These are phyloP conservation scores for Epichloe festucae DNA, from an alignment of 2,329 filamentous ascomycete genomes.

Conservation along the genomic window DNA sequence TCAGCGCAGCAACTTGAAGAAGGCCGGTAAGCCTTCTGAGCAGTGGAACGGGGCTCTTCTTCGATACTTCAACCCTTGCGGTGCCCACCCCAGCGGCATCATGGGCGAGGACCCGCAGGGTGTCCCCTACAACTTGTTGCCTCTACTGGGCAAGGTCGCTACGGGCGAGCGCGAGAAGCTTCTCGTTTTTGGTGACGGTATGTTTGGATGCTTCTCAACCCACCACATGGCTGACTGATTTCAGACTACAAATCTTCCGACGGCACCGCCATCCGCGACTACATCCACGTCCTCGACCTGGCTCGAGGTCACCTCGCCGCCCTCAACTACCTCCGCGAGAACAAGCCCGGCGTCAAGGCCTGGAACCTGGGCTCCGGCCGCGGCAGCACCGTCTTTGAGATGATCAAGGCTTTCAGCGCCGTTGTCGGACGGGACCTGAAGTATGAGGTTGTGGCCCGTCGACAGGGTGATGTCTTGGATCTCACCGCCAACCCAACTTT, in stretches of 20 bases:
- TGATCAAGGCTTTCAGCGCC: slow-evolving; percentile 84
- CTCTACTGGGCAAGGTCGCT: slow-evolving; percentile 87
- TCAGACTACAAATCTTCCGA: slow-evolving; percentile 82
- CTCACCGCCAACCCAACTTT: slow-evolving; percentile 82
- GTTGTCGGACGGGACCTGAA: slow-evolving; percentile 76
- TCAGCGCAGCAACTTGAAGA: slow-evolving; percentile 69
- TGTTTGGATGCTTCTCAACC: slow-evolving; percentile 18
- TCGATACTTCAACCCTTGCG: slow-evolving; percentile 95
- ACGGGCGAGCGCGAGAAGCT: slow-evolving; percentile 92
- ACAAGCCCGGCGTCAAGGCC: slow-evolving; percentile 79
- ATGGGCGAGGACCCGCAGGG: slow-evolving; percentile 98
- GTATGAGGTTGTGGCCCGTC: slow-evolving; percentile 73
- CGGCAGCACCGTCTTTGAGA: slow-evolving; percentile 93
- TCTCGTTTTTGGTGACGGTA: slow-evolving; percentile 85
- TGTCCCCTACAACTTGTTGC: slow-evolving; percentile 89
- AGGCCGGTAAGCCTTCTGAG: slow-evolving; percentile 62
- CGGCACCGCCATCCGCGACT: slow-evolving; percentile 90
- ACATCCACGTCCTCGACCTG: slow-evolving; percentile 92
- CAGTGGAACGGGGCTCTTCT: slow-evolving; percentile 89
- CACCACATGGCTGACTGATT: slow-evolving; percentile 9
- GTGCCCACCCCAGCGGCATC: slow-evolving; percentile 85
- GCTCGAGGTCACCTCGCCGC: slow-evolving; percentile 77
- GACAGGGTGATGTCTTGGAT: slow-evolving; percentile 84
- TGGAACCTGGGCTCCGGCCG: slow-evolving; percentile 96
- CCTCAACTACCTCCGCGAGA: slow-evolving; percentile 73